Evolutionary conservation across 2,329 filamentous ascomycete genomes (phyloP).

Genomic region (Ceratocystis smalleyi): DNA sequence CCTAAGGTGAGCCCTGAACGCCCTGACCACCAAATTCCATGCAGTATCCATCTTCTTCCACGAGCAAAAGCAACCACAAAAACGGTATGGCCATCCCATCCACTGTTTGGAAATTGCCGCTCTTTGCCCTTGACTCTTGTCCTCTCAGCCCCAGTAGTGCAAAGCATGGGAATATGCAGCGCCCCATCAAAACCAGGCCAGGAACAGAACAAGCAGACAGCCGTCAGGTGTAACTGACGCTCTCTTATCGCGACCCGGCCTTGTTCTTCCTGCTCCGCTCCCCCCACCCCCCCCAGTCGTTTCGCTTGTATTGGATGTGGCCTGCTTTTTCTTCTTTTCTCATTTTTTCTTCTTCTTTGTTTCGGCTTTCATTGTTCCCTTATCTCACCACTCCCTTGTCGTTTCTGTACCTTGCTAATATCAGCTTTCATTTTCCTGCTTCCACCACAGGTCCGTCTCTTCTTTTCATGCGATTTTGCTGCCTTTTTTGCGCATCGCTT

Average conservation of each 20-base stretch:
- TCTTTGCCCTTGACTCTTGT: not conserved
- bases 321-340: conserved; percentile 3
- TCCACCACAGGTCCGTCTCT: not conserved
- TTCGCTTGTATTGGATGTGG: not conserved
- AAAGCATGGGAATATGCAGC: too few species aligned
- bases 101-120: not conserved
- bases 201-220: not conserved
- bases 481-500: not conserved
- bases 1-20: conserved; percentile 1
- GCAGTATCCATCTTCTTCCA: not conserved
- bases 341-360: not conserved
- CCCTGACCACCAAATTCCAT: not conserved
- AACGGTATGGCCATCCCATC: not conserved
- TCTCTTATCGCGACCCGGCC: conserved; percentile 2
- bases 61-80: not conserved
- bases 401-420: conserved; percentile 1
- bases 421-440: not conserved
- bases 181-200: not conserved
- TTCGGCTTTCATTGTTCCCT: conserved; percentile 6
- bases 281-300: not conserved
- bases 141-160: too few species aligned
- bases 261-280: not conserved
- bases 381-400: not conserved
- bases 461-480: not conserved
- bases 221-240: not conserved